Evolutionary conservation across 2,329 filamentous ascomycete species (phyloP).

Genomic region (Trichophyton benhamiae): DNA sequence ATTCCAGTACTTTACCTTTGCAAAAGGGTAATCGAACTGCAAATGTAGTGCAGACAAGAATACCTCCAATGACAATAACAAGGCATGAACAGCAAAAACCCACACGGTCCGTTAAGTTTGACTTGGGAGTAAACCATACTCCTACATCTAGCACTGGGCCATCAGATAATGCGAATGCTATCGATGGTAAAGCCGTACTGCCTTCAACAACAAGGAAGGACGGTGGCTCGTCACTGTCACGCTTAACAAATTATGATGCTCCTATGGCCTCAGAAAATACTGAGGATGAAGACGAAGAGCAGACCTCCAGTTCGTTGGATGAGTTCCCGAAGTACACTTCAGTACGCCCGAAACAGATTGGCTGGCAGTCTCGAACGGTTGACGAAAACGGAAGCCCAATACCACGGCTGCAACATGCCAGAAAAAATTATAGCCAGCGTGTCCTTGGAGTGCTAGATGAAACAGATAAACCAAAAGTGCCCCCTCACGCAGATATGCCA

Average conservation of each 20-base stretch:
- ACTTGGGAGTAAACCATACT: not conserved
- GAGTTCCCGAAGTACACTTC: not conserved
- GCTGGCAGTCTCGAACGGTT: slow-evolving; percentile 17
- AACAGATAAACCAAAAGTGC: not conserved
- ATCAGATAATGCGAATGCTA: not conserved
- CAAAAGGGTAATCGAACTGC: not conserved
- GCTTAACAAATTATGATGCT: not conserved
- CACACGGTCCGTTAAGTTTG: not conserved
- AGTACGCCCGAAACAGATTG: not conserved
- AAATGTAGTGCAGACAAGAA: not conserved
- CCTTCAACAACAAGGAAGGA: too few species aligned
- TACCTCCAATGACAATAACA: not conserved
- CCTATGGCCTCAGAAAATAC: not conserved
- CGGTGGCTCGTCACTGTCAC: not conserved
- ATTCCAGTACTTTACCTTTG: not conserved
- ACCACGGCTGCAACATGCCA: slow-evolving; percentile 3
- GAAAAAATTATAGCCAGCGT: not conserved
- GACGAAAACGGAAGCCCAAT: slow-evolving; percentile 29
- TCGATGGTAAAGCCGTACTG: not conserved
- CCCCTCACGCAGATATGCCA: too few species aligned
- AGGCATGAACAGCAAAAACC: not conserved
- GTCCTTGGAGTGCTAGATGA: not conserved
- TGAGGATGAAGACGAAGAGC: not conserved
- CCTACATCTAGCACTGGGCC: not conserved
- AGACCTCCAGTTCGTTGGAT: not conserved